Evolutionary conservation across 1,284 basidiomycete species (phyloP).

Genomic region (Pisolithus thermaeus): DNA sequence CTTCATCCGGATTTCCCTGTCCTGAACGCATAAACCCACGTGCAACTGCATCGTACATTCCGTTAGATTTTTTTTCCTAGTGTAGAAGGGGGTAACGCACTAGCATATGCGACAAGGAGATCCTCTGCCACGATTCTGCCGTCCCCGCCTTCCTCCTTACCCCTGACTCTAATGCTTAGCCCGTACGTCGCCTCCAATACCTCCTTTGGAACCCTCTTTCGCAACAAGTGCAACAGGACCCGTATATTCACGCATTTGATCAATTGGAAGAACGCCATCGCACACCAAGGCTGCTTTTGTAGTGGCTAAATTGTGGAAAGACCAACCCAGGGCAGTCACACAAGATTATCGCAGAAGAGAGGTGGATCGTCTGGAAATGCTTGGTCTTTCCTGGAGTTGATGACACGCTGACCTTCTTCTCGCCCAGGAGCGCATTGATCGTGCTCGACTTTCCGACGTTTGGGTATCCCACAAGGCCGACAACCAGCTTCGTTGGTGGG

Average conservation of each 20-base stretch:
- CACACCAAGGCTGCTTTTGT: conserved; percentile 95
- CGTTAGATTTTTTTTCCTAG: conserved; percentile 7
- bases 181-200: conserved; percentile 93
- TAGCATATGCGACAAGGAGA: conserved; percentile 84
- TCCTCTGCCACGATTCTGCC: conserved; percentile 78
- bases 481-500: conserved; percentile 65
- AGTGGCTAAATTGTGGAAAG: conserved; percentile 96
- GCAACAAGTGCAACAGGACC: conserved; percentile 82
- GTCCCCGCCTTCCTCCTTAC: conserved; percentile 82
- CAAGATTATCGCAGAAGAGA: conserved; percentile 84
- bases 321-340: conserved; percentile 99
- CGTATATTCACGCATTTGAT: conserved; percentile 94
- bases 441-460: conserved; percentile 98
- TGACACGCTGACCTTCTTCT: conserved; percentile 97
- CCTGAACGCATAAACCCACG: conserved; percentile 91
- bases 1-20: conserved; percentile 96
- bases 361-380: conserved; percentile 97
- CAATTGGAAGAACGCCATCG: conserved; percentile 96
- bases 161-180: conserved; percentile 64
- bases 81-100: conserved; percentile 45
- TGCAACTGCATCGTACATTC: conserved; percentile 54
- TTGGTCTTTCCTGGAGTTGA: conserved; percentile 99
- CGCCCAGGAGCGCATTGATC: conserved; percentile 93
- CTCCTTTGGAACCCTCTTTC: conserved; percentile 73
- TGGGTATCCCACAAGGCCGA: conserved; percentile 97